Evolutionary conservation across 805 yeast species (phyloP).

Genomic region (Nakazawaea anatomiae): DNA sequence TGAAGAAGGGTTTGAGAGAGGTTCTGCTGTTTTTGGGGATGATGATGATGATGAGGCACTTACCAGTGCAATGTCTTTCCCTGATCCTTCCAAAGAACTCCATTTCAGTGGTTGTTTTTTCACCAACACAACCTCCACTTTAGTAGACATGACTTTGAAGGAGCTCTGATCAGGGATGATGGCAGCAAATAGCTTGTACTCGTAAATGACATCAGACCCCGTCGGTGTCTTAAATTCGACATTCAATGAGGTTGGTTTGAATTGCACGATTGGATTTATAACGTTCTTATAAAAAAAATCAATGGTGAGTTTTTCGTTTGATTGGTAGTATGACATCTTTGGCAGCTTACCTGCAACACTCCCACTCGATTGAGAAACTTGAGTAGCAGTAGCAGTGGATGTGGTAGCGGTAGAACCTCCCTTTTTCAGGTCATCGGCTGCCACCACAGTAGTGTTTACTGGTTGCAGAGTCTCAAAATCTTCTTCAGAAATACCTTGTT

Average conservation of each 20-base stretch:
- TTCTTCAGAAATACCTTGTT: conserved; percentile 28
- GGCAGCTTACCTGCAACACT: conserved; percentile 12
- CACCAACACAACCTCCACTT: conserved; percentile 60
- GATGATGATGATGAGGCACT: background rate
- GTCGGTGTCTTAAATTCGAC: conserved; percentile 43
- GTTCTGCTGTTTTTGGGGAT: background rate
- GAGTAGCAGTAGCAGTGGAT: no score
- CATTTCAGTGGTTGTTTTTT: conserved; percentile 46
- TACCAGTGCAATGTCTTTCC: conserved; percentile 2
- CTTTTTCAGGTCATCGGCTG: background rate
- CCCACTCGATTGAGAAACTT: no score
- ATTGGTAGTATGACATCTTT: conserved; percentile 73
- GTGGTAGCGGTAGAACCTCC: no score
- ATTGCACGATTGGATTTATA: conserved; percentile 38
- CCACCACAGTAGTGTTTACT: no score
- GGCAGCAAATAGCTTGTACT: conserved; percentile 41
- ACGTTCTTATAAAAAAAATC: conserved; percentile 68
- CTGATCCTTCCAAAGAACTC: conserved; percentile 41
- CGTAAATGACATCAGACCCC: conserved; percentile 43
- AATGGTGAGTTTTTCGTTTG: conserved; percentile 47
- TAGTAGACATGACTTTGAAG: conserved; percentile 57
- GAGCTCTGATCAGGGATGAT: conserved; percentile 42
- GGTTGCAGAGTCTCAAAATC: conserved; percentile 3
- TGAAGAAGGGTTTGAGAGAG: no score
- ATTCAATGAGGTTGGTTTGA: conserved; percentile 28